phyloP scores from a whole-genome alignment of 192 early-diverging fungal species.

The Coemansia sp. region DNA sequence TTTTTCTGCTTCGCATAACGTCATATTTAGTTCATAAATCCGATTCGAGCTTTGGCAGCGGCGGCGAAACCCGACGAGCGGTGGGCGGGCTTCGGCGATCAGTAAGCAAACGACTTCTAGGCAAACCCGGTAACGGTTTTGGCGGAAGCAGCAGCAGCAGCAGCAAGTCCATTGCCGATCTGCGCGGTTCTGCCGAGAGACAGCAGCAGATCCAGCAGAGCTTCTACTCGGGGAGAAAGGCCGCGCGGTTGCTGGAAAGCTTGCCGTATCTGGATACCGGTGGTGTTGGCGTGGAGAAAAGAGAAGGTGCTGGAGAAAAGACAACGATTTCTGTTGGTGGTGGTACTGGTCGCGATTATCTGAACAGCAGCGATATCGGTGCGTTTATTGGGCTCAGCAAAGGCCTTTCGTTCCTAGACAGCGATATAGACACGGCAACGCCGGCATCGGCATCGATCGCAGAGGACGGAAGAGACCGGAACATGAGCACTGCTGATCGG shows the following conservation, averaged over 20 bases:
- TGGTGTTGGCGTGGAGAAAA: not conserved
- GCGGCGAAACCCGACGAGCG: constrained; percentile 12
- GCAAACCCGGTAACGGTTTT: constrained; percentile 4
- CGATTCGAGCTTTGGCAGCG: constrained; percentile 11
- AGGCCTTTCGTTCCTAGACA: not conserved
- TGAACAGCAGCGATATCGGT: constrained; percentile 4
- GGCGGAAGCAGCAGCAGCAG: constrained; percentile 5
- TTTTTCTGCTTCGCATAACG: not conserved
- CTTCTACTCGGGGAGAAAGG: not conserved
- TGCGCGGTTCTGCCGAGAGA: constrained; percentile 9
- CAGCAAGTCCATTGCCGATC: constrained; percentile 24
- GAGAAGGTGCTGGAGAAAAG: not conserved
- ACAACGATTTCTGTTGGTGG: too few species aligned
- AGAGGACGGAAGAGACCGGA: not conserved
- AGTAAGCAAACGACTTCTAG: constrained; percentile 26
- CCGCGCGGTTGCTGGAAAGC: not conserved
- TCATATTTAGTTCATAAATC: constrained; percentile 18
- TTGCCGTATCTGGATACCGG: not conserved
- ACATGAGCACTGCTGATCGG: constrained; percentile 14
- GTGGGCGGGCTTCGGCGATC: constrained; percentile 35
- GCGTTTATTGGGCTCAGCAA: not conserved
- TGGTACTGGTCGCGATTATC: not conserved
- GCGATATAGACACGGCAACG: not conserved
- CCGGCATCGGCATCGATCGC: not conserved
- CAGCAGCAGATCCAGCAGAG: constrained; percentile 8